Base-by-base conservation (phyloP, 1,284 basidiomycete species). In the Boletus sp. region DNA sequence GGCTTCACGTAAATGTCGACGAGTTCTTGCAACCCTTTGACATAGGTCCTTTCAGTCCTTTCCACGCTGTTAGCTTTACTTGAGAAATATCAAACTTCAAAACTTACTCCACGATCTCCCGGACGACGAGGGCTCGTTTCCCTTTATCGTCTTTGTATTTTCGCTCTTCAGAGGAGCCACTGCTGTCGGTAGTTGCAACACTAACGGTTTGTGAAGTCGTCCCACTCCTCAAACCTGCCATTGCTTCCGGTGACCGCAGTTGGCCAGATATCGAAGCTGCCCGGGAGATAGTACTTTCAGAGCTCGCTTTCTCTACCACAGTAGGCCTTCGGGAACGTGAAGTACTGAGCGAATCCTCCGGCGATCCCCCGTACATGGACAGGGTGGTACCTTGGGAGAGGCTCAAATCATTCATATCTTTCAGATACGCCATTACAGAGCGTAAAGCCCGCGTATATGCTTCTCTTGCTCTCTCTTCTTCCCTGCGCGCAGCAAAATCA, bases 1-100 rank as follows among this genome's bases (percentile, higher is more conserved):
- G 93, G 92, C 59, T 82, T 85, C 69, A 99, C 89, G 65, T 99
- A 99, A 52, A 99, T 96, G 50, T 94, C 89, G 43, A 94, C 84
- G 22, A 99, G 79, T 68, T 97, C 95, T 63, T 89, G 84, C 19
- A 99, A 71, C 12, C 91, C 90, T 57, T 88, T 88, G 49, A 97
- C 91, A 67, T 99, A 99, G 1, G 94, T 94, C 53, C 91, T 80
- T 69, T 99, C 95, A 36, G 95, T 98, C 60, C 88, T 91, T 49
- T 47, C 46, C 25, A 27, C 43, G 22, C n/a, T 34, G 48, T 55
- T 49, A 57, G 48, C 50, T 36, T 48, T 32, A 7, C 32, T 48
- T 45, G 47, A 46, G 54, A 45, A 55, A 20, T 20, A 37, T 48
- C 39, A 44, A 33, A 36, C 41, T 49, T 14, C 23, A 12, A 26